phyloP scores from a whole-genome alignment of 2,329 filamentous ascomycete species.

The Thelonectria blattea region DNA sequence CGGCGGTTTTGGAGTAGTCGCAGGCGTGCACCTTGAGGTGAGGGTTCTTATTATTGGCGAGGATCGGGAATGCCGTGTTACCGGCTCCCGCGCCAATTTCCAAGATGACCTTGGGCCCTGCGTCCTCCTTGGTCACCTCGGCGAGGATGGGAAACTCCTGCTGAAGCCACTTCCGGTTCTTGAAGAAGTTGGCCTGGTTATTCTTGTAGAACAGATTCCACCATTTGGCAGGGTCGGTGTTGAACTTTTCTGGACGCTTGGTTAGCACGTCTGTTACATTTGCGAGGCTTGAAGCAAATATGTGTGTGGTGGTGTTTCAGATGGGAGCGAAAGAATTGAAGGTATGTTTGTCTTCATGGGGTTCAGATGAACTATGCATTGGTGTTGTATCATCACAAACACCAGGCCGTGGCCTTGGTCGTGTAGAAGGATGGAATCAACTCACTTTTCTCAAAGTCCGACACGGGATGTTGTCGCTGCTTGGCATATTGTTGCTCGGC shows the following conservation, averaged over 20 bases:
- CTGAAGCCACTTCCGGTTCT: conserved; percentile 94
- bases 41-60: conserved; percentile 83
- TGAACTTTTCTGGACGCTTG: conserved; percentile 72
- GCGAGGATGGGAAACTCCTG: conserved; percentile 94
- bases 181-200: conserved; percentile 97
- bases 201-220: conserved; percentile 99
- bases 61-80: conserved; percentile 93
- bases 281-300: conserved; percentile 26
- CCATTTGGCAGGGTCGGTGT: conserved; percentile 89
- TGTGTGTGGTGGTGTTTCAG: conserved; percentile 52
- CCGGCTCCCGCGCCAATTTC: conserved; percentile 96
- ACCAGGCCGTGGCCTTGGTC: conserved; percentile 37
- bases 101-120: conserved; percentile 74
- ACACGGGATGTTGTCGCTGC: conserved; percentile 86
- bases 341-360: conserved; percentile 66
- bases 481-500: conserved; percentile 82
- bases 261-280: conserved; percentile 47
- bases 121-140: conserved; percentile 72
- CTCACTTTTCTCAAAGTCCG: conserved; percentile 88
- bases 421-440: conserved; percentile 30
- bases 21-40: conserved; percentile 87
- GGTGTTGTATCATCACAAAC: conserved; percentile 61
- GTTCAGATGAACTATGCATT: conserved; percentile 77
- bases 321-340: conserved; percentile 76
- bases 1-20: conserved; percentile 94